Percentiles rank a stretch among this genome's conserved stretches.
Conservation (phyloP, 306 rosid genomes). For the Castanea crenata region DNA sequence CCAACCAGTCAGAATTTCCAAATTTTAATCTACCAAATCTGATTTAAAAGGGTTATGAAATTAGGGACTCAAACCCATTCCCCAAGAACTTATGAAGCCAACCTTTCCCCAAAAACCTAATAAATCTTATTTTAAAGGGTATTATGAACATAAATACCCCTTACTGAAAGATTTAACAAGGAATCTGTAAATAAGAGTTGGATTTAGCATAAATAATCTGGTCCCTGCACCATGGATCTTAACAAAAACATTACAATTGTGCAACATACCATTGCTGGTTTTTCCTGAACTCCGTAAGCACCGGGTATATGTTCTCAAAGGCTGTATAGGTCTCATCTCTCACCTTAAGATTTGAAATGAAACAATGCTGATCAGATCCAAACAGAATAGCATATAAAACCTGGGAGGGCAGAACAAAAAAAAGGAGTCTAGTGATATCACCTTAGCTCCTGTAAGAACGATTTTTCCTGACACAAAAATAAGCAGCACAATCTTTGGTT, state of each 20-base stretch:
- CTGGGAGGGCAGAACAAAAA: neutral
- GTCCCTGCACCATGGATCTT: neutral
- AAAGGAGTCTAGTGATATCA: conserved; percentile 13
- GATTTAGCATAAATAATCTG: too few relatives aligned
- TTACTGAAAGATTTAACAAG: neutral
- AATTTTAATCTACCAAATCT: neutral
- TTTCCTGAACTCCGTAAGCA: conserved; percentile 91
- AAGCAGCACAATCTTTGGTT: conserved; percentile 92
- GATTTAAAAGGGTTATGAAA: neutral
- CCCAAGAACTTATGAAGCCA: neutral
- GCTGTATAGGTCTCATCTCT: conserved; percentile 91
- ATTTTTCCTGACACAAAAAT: conserved; percentile 95
- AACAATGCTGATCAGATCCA: neutral
- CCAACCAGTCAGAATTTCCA: neutral
- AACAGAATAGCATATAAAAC: neutral
- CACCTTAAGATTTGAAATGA: conserved; percentile 44
- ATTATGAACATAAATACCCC: neutral
- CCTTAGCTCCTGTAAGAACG: conserved; percentile 98
- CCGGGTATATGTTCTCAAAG: conserved; percentile 92
- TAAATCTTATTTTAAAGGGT: neutral
- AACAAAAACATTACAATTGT: neutral
- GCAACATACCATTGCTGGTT: conserved; percentile 73
- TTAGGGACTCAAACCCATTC: neutral
- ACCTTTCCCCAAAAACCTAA: neutral
- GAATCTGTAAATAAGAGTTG: neutral